Conservation (phyloP, 2,329 filamentous ascomycete species). For the Neofusicoccum umdonicola region DNA sequence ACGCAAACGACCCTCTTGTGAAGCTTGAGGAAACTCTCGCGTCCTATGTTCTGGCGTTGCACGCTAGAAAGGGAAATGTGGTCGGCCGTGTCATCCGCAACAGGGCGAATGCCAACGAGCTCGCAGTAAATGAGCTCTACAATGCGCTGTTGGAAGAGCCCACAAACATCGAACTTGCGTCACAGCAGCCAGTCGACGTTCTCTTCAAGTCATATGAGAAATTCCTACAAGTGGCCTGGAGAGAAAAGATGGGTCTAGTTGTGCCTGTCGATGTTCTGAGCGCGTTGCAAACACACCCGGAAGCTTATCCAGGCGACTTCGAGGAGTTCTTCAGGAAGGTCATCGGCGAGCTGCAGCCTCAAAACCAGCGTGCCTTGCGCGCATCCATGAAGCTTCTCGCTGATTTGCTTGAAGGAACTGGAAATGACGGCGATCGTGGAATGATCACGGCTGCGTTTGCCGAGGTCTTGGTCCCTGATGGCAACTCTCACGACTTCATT, state of each 20-base stretch:
- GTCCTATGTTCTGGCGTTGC: conserved; percentile 76
- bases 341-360: conserved; percentile 53
- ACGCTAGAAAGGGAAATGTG: conserved; percentile 83
- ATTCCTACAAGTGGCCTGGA: conserved; percentile 85
- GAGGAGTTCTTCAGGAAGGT: conserved; percentile 57
- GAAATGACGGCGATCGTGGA: conserved; percentile 86
- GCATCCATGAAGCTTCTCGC: conserved; percentile 81
- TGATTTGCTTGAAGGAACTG: conserved; percentile 83
- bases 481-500: conserved; percentile 77
- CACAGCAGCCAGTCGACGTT: conserved; percentile 76
- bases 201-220: conserved; percentile 93
- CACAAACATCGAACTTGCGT: conserved; percentile 70
- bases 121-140: conserved; percentile 84
- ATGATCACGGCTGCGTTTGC: conserved; percentile 85
- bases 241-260: conserved; percentile 80
- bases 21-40: conserved; percentile 82
- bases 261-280: conserved; percentile 70
- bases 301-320: conserved; percentile 68
- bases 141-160: conserved; percentile 83
- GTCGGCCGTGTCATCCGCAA: conserved; percentile 73
- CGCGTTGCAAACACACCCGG: conserved; percentile 64
- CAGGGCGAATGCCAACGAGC: conserved; percentile 68
- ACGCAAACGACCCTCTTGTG: conserved; percentile 47
- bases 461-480: conserved; percentile 77
- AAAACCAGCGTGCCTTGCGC: conserved; percentile 73